Conservation (phyloP, 106 monocot species). For the Posidonia australis region DNA sequence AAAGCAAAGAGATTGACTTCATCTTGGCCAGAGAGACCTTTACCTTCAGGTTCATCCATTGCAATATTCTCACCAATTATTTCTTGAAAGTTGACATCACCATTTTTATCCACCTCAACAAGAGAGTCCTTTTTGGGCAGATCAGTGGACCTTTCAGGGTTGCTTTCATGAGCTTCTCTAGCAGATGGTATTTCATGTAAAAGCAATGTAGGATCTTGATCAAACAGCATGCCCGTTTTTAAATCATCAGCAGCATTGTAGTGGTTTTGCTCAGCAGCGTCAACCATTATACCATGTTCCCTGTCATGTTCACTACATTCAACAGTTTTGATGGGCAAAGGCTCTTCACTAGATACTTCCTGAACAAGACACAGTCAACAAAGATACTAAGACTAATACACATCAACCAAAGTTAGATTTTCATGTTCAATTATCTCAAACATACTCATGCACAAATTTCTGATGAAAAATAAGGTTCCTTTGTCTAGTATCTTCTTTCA, state of each 20-base stretch:
- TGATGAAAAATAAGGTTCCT: too few relatives aligned
- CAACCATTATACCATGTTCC: conserved; percentile 11
- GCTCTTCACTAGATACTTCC: conserved; percentile 39
- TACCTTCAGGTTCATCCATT: conserved; percentile 21
- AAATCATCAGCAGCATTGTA: conserved; percentile 19
- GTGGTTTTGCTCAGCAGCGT: conserved; percentile 9
- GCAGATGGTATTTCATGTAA: conserved; percentile 47
- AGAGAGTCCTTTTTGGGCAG: conserved; percentile 1
- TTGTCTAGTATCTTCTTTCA: too few relatives aligned
- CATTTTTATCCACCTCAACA: conserved; percentile 22
- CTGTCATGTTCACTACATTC: conserved; percentile 27
- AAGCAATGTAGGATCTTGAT: conserved; percentile 70
- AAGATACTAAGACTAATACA: not conserved
- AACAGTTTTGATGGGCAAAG: conserved; percentile 15
- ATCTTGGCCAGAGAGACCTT: conserved; percentile 25
- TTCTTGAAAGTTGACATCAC: conserved; percentile 11
- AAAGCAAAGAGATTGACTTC: conserved; percentile 69
- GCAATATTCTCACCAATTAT: conserved; percentile 11
- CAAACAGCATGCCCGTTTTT: conserved; percentile 33
- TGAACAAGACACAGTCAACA: conserved; percentile 13
- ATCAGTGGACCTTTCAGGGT: conserved; percentile 11
- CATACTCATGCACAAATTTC: too few relatives aligned
- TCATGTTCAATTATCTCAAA: too few relatives aligned
- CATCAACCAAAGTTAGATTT: too few relatives aligned
- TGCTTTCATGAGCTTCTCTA: conserved; percentile 15